These are phyloP conservation scores for Ascochyta pisi DNA, from an alignment of 2,329 filamentous ascomycete species.

Conservation along the genomic window DNA sequence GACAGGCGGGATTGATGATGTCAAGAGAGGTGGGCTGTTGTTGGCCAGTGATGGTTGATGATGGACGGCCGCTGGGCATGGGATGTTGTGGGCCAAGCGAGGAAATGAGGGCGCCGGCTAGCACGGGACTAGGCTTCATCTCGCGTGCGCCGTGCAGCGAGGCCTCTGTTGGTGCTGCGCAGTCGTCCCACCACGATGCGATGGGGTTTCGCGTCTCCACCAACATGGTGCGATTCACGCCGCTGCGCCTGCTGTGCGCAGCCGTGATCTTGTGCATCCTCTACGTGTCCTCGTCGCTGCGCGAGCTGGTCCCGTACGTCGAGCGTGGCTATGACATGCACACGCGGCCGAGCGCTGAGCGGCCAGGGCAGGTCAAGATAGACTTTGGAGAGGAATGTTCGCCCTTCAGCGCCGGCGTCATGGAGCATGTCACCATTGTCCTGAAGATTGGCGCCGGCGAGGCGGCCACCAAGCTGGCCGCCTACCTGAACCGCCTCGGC, in stretches of 20 bases:
- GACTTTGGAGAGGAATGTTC: constrained; percentile 42
- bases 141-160: constrained; percentile 1
- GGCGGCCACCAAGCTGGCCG: constrained; percentile 62
- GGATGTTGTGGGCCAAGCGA: no score
- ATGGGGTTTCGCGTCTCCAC: constrained; percentile 27
- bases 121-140: constrained; percentile 6
- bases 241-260: constrained; percentile 43
- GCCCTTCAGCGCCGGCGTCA: constrained; percentile 40
- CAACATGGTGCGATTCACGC: constrained; percentile 48
- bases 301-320: constrained; percentile 33
- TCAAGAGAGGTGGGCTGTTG: no score
- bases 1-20: no score
- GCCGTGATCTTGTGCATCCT: constrained; percentile 33
- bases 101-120: not conserved
- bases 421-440: constrained; percentile 60
- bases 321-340: constrained; percentile 42
- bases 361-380: constrained; percentile 30
- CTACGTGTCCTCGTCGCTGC: constrained; percentile 32
- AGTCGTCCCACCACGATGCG: constrained; percentile 10
- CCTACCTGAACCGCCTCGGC: constrained; percentile 62
- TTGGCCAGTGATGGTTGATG: no score
- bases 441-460: constrained; percentile 66
- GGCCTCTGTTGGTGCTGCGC: constrained; percentile 2
- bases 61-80: no score
- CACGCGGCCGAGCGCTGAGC: constrained; percentile 33